A percentile compares a stretch with the other conserved stretches of the same genome.
Conservation (phyloP, 768 basidiomycete species). For the Lactarius trivialis region DNA sequence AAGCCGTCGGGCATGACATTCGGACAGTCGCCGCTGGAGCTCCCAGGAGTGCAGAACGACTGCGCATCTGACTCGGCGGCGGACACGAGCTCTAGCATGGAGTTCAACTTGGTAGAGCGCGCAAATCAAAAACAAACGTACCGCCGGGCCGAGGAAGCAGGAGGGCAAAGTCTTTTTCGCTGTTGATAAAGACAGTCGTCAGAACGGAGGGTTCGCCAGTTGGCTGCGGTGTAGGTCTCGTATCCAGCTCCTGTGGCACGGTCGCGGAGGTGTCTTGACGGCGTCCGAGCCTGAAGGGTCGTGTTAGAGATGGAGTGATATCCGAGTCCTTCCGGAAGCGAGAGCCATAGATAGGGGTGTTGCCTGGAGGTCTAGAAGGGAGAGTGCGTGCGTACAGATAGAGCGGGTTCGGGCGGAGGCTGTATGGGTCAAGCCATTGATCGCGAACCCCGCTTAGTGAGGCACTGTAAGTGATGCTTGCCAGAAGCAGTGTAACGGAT, state of each 20-base stretch:
- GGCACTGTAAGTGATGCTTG: constrained; percentile 1
- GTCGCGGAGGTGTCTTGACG: background rate
- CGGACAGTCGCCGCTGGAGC: constrained; percentile 27
- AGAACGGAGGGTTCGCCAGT: constrained; percentile 31
- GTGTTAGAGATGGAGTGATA: constrained; percentile 10
- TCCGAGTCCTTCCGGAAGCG: constrained; percentile 1
- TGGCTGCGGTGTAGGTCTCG: constrained; percentile 36
- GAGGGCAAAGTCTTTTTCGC: constrained; percentile 31
- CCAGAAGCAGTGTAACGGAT: constrained; percentile 1
- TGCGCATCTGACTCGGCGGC: constrained; percentile 35
- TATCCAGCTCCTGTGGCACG: constrained; percentile 16
- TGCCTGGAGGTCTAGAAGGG: background rate
- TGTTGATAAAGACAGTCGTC: constrained; percentile 34
- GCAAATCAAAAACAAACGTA: constrained; percentile 20
- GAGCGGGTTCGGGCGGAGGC: constrained; percentile 18
- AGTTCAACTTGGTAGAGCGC: background rate
- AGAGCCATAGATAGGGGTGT: background rate
- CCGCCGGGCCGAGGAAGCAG: constrained; percentile 34
- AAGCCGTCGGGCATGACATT: constrained; percentile 32
- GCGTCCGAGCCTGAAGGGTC: background rate
- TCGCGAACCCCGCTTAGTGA: constrained; percentile 9
- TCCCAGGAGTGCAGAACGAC: constrained; percentile 32
- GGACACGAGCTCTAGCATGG: constrained; percentile 33
- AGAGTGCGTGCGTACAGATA: constrained; percentile 10
- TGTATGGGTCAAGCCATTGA: constrained; percentile 22